These are phyloP conservation scores for Hemileccinum rubropunctum DNA, from an alignment of 768 basidiomycete species.

Conservation along the genomic window DNA sequence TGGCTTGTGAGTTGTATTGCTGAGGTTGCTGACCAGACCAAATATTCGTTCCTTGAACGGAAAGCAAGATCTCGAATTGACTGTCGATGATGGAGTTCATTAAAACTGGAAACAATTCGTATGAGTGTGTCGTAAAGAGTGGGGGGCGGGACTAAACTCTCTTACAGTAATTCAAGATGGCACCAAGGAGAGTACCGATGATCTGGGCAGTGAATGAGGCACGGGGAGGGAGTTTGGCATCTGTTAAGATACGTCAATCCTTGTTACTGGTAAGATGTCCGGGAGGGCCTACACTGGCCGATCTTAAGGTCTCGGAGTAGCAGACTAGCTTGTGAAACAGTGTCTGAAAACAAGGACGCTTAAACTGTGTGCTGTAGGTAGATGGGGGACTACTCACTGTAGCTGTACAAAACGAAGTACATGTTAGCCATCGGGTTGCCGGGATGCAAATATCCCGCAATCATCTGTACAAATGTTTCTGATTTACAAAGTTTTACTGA, in stretches of 20 bases:
- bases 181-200: slow-evolving; percentile 39
- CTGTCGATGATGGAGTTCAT: slow-evolving; percentile 24
- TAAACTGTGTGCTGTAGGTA: slow-evolving; percentile 40
- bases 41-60: slow-evolving; percentile 37
- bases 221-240: slow-evolving; percentile 57
- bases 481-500: neutral
- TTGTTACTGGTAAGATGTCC: neutral
- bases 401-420: slow-evolving; percentile 43
- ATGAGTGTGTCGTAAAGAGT: neutral
- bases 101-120: slow-evolving; percentile 39
- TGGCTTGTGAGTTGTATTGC: slow-evolving; percentile 30
- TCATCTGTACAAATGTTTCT: slow-evolving; percentile 35
- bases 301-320: neutral
- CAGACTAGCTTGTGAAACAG: neutral
- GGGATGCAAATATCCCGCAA: slow-evolving; percentile 34
- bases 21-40: slow-evolving; percentile 24
- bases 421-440: slow-evolving; percentile 42
- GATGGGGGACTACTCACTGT: slow-evolving; percentile 31
- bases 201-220: slow-evolving; percentile 50
- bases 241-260: neutral
- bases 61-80: slow-evolving; percentile 49
- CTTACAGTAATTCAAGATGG: slow-evolving; percentile 44
- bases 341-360: slow-evolving; percentile 4
- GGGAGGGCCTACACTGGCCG: neutral
- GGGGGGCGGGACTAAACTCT: neutral